Evolutionary conservation across 768 basidiomycete species (phyloP), one percentile per base, ranked within the genome.

Genomic region (Leccinellum rugosiceps): DNA sequence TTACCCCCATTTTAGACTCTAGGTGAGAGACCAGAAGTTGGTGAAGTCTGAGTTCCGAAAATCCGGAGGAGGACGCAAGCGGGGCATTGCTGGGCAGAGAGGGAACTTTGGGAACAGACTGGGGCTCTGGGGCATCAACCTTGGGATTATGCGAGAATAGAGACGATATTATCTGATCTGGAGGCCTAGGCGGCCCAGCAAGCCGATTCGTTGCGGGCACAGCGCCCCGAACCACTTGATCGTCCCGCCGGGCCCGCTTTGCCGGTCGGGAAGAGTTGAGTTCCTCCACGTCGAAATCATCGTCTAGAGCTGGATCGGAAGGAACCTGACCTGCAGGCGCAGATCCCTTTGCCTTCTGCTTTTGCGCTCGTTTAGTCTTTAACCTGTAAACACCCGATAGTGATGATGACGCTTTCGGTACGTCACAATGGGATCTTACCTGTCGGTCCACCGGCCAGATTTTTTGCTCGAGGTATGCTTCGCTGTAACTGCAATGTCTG

Each of bases 141-240:
- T 83, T 83, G 2, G 91, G 91, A 63, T 94, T 93, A 60, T 82
- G 90, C 3, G 91, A 84, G 75, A 96, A 96, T 8, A 96, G 78
- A 9, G 93, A 94, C 0, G 94, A 97, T 59, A 96, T 92, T 58
- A 94, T 75, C 63, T 90, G 88, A 2, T 79, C 77, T 1, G 67
- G 66, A 13, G 57, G 75, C 67, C 73, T 59, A 64, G 66, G 32
- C 61, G 65, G 35, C 58, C 65, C 48, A 65, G 65, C 30, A 60
- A 50, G 52, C 60, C 63, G 57, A 55, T 60, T 41, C 59, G 60
- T 28, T 56, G 58, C 45, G 14, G 50, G 31, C 21, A 57, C 32
- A 50, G 41, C 59, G 65, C 61, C 62, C 64, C 56, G 56, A 62
- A 53, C 46, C 58, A 58, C 46, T 56, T 52, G 53, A 43, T 68